Evolutionary conservation across 352 stramenopile species (phyloP), one percentile per base, ranked within the genome.

Genomic region (Globisporangium cylindrosporum): DNA sequence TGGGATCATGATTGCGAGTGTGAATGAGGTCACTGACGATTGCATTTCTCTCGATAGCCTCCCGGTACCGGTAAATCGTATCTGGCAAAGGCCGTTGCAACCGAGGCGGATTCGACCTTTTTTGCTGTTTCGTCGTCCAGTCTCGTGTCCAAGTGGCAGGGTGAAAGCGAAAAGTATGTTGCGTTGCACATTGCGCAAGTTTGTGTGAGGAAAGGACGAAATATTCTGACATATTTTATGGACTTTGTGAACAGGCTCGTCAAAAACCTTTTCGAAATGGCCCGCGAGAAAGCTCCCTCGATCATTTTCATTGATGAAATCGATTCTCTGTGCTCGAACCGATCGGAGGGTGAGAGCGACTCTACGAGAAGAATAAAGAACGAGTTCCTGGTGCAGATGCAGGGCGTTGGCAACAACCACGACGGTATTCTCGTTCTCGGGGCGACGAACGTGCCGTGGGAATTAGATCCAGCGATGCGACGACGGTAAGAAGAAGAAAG

Each of bases 271-370:
- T 99, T 99, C 76, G 94, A 99, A 64, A 98, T 99, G 92, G 97
- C 97, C 4, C 91, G 97, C 32, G 93, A 99, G 69, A 93, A 88
- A 67, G 92, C 95, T 43, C 88, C 88, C 24, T 83, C 94, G 36
- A 99, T 99, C 72, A 98, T 99, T 68, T 99, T 99, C 72, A 98
- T 99, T 64, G 97, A 99, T 76, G 97, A 99, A 82, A 98, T 99
- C 58, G 97, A 99, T 79, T 98, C 92, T 27, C 71, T 99, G n/a
- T 92, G 86, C 41, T 97, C 93, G 34, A 97, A 80, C 60, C 84
- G 97, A 64, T 91, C 88, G 0, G 95, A 98, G 59, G 96, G 93
- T 60, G 97, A 99, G 73, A 98, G 98, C 67, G 97, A 99, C 68
- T 98, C 92, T 5, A 94, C 96, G 7, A 77, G 98, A 62, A 85